Conservation (phyloP, 495 filamentous ascomycete species). For the Penicillium paradoxum region DNA sequence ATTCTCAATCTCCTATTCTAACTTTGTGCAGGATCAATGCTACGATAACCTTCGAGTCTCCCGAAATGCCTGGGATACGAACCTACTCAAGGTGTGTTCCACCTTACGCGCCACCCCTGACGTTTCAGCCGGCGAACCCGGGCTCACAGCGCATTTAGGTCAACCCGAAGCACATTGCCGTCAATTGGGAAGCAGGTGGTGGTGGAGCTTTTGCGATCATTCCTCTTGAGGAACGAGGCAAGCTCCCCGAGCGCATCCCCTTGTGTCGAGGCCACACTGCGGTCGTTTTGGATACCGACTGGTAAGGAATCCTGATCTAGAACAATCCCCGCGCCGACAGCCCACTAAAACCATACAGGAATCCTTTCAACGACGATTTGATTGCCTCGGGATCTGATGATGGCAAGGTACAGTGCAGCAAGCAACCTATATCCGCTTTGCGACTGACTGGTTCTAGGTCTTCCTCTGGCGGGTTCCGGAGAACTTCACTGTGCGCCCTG, state of each 20-base stretch:
- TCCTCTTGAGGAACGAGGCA: conserved; percentile 80
- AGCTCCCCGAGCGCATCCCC: conserved; percentile 87
- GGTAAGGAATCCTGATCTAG: conserved; percentile 51
- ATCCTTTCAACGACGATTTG: conserved; percentile 88
- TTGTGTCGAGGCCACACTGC: conserved; percentile 95
- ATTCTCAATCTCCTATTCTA: conserved; percentile 5
- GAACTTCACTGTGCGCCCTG: conserved; percentile 74
- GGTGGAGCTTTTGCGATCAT: conserved; percentile 97
- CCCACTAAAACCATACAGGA: conserved; percentile 55
- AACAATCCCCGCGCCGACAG: not conserved
- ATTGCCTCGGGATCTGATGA: conserved; percentile 95
- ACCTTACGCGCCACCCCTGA: conserved; percentile 25
- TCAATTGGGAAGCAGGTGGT: conserved; percentile 98
- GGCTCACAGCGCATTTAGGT: conserved; percentile 51
- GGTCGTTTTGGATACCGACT: conserved; percentile 95
- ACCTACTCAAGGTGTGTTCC: conserved; percentile 78
- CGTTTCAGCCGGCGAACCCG: conserved; percentile 11
- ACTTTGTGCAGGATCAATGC: conserved; percentile 64
- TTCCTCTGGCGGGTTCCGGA: conserved; percentile 95
- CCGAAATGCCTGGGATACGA: conserved; percentile 98
- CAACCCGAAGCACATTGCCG: conserved; percentile 91
- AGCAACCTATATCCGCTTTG: not conserved
- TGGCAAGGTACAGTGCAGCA: conserved; percentile 61
- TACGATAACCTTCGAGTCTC: conserved; percentile 96
- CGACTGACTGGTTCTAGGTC: conserved; percentile 45